Conservation (phyloP, 2,329 filamentous ascomycete genomes). For the Ploettnerulaceae sp. region DNA sequence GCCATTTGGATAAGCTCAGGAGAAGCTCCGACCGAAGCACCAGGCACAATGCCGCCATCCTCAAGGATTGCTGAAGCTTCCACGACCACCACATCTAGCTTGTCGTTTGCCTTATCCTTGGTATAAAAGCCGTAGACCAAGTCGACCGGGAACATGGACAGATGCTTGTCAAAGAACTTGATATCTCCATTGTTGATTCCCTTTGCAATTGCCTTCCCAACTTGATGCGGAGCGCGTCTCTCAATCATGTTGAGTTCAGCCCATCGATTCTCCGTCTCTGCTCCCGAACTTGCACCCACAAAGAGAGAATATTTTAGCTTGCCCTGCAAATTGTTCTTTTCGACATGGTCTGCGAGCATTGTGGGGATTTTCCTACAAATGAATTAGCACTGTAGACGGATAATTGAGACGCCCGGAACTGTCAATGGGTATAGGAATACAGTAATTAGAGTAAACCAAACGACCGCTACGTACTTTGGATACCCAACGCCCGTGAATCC, state of each 20-base stretch:
- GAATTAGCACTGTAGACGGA: conserved; percentile 7
- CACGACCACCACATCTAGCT: conserved; percentile 75
- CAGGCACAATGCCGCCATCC: conserved; percentile 83
- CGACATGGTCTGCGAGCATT: conserved; percentile 81
- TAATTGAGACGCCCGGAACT: conserved; percentile 3
- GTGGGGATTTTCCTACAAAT: conserved; percentile 68
- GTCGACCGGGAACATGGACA: conserved; percentile 88
- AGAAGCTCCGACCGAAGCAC: conserved; percentile 78
- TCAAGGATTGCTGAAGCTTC: conserved; percentile 84
- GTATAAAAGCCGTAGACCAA: conserved; percentile 86
- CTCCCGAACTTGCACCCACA: conserved; percentile 82
- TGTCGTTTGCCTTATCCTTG: conserved; percentile 66
- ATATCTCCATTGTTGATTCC: conserved; percentile 86
- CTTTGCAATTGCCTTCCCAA: conserved; percentile 84
- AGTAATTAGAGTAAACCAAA: background rate
- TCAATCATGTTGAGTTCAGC: conserved; percentile 88
- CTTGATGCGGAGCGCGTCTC: conserved; percentile 77
- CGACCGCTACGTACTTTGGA: conserved; percentile 59
- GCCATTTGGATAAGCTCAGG: conserved; percentile 87
- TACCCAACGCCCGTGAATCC: conserved; percentile 89
- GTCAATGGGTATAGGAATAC: background rate
- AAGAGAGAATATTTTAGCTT: conserved; percentile 83
- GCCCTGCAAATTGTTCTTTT: conserved; percentile 78
- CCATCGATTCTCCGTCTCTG: conserved; percentile 86
- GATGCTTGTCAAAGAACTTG: conserved; percentile 89